Evolutionary conservation across 2,329 filamentous ascomycete species (phyloP), one percentile per base, ranked within the genome.

Genomic region (Cordyceps farinosa): DNA sequence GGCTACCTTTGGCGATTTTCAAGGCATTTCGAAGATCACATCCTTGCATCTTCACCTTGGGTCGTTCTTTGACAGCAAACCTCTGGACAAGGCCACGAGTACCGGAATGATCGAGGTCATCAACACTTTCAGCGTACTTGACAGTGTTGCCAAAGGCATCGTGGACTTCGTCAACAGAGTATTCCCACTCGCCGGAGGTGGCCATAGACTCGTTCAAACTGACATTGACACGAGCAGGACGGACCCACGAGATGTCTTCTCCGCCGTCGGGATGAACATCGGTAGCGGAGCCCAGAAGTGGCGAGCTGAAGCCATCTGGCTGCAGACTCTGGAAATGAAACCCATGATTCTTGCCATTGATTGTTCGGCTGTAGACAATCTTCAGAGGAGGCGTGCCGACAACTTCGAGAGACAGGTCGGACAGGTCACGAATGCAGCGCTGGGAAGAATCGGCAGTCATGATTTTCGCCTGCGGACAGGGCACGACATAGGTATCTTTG

Each of bases 241-340:
- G 87, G 17, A 91, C 92, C 95, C 95, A 98, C 0, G 89, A 87
- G 40, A 90, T 82, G 67, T 94, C 90, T 53, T 90, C 82, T 36
- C 85, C 81, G 48, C 80, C 77, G 56, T 89, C 81, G 42, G 91
- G 71, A 48, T 89, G 79, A 48, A 92, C 72, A 22, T 82, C 82
- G 27, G 82, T 82, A 1, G 84, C 81, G 51, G 86, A 82, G 56
- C 84, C 84, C n/a, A 90, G 77, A 42, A 96, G 79, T 1, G 92
- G 92, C 1, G 92, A 96, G 3, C 84, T 81, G 70, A 93, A 89
- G 42, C 91, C 90, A 55, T 97, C 92, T 0, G 95, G 93, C 69
- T 97, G 93, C 51, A 99, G 86, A 70, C 91, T 97, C 75, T 98
- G 93, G 69, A 96, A 94, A 66, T 94, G 92, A 68, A 93, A 92